Conservation (phyloP, 2,329 filamentous ascomycete species). For the Stenocarpella maydis region DNA sequence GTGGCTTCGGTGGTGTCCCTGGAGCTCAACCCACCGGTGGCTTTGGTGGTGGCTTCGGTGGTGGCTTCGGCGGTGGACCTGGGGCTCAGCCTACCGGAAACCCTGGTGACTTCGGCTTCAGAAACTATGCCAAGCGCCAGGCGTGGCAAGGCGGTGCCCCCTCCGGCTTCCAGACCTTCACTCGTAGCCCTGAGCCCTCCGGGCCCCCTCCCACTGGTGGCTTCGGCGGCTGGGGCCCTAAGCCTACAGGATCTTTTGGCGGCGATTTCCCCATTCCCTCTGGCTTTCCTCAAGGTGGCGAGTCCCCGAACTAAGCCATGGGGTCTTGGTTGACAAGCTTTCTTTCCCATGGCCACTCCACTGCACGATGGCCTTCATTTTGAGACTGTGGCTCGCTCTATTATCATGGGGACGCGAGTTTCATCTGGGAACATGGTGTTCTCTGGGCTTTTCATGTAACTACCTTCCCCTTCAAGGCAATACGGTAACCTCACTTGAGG, state of each 20-base stretch:
- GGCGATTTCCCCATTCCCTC: neutral
- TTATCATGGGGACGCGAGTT: neutral
- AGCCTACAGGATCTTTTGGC: constrained; percentile 3
- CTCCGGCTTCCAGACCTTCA: constrained; percentile 22
- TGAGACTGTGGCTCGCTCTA: neutral
- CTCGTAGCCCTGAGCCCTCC: constrained; percentile 3
- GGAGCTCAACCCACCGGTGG: neutral
- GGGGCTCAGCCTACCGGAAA: constrained; percentile 25
- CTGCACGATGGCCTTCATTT: neutral
- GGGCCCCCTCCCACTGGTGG: constrained; percentile 10
- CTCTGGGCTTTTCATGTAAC: constrained; percentile 21
- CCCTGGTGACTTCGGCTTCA: constrained; percentile 5
- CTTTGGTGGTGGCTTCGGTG: neutral
- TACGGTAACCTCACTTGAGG: neutral
- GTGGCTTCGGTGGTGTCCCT: neutral
- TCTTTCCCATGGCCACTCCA: neutral
- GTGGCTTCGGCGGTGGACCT: constrained; percentile 7
- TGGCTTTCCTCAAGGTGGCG: neutral
- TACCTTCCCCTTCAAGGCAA: constrained; percentile 2
- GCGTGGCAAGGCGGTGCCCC: neutral
- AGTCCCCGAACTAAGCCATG: neutral
- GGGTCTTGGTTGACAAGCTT: neutral
- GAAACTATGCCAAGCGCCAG: neutral
- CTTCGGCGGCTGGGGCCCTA: constrained; percentile 5
- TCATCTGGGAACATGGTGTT: neutral